Percentiles rank a stretch among this genome's conserved stretches.
Evolutionary conservation across 225 moss, liverwort and hornwort genomes (phyloP).

Genomic region (Bryoerythrophyllum caledonicum): DNA sequence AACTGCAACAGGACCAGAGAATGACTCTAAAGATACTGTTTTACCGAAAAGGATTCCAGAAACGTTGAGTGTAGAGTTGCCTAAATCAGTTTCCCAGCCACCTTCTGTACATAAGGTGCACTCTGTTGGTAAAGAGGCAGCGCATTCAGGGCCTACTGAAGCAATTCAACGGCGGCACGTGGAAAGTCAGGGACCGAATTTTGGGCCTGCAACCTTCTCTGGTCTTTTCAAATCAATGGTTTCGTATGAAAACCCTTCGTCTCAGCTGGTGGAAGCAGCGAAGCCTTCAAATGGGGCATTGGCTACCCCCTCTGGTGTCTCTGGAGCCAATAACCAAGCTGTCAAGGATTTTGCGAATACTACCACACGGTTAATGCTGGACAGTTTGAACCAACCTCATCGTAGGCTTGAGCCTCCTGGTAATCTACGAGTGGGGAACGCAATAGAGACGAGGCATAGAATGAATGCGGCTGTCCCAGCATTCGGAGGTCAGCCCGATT

Average conservation of each 20-base stretch:
- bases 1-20: conserved; percentile 12
- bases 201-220: conserved; percentile 38
- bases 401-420: conserved; percentile 19
- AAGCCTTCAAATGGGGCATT: conserved; percentile 22
- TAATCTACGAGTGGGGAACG: conserved; percentile 20
- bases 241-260: conserved; percentile 36
- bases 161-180: conserved; percentile 21
- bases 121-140: conserved; percentile 21
- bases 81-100: conserved; percentile 14
- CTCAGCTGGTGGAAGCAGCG: conserved; percentile 34
- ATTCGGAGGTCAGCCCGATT: conserved; percentile 12
- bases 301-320: conserved; percentile 20
- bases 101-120: conserved; percentile 12
- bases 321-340: not conserved
- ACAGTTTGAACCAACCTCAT: conserved; percentile 24
- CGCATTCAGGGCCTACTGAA: conserved; percentile 21
- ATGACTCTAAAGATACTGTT: conserved; percentile 1
- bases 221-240: conserved; percentile 48
- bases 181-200: conserved; percentile 24
- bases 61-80: conserved; percentile 13
- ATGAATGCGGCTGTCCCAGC: conserved; percentile 28
- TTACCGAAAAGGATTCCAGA: conserved; percentile 3
- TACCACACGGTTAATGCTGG: conserved; percentile 36
- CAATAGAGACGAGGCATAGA: conserved; percentile 24
- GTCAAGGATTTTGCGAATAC: conserved; percentile 26